Evolutionary conservation across 257 asterid species (phyloP).

Genomic region (Coffea canephora): DNA sequence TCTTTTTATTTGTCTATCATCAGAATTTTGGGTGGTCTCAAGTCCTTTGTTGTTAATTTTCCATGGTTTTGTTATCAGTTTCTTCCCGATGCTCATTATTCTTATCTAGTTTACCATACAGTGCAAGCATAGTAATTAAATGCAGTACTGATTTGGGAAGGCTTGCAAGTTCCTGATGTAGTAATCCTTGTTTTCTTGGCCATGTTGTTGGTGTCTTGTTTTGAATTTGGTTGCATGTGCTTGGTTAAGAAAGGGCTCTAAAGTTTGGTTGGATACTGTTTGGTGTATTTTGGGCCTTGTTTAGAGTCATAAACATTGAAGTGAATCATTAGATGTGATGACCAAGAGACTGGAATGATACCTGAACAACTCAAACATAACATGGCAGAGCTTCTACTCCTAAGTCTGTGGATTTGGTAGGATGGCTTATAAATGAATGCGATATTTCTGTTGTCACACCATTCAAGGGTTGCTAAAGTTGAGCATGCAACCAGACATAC

Average conservation of each 20-base stretch:
- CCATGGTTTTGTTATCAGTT: background rate
- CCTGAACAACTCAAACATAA: background rate
- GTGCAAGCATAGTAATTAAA: background rate
- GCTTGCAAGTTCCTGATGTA: background rate
- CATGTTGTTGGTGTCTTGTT: background rate
- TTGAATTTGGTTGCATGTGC: background rate
- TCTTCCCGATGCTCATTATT: background rate
- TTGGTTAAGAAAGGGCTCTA: background rate
- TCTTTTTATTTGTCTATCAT: background rate
- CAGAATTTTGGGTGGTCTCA: constrained; percentile 1
- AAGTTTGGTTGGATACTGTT: background rate
- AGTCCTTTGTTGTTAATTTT: background rate
- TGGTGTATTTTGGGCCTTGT: background rate
- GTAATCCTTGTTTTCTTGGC: background rate
- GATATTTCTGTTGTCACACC: background rate
- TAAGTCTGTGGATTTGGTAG: background rate
- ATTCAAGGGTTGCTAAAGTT: background rate
- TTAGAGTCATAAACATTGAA: background rate
- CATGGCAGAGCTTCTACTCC: background rate
- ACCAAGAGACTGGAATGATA: background rate
- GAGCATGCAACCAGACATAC: background rate
- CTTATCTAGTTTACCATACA: background rate
- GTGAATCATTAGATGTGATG: background rate
- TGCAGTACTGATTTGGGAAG: background rate
- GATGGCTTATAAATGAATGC: background rate